Evolutionary conservation across 768 basidiomycete genomes (phyloP), one percentile per base, ranked within the genome.

Genomic region (Mycena polygramma): DNA sequence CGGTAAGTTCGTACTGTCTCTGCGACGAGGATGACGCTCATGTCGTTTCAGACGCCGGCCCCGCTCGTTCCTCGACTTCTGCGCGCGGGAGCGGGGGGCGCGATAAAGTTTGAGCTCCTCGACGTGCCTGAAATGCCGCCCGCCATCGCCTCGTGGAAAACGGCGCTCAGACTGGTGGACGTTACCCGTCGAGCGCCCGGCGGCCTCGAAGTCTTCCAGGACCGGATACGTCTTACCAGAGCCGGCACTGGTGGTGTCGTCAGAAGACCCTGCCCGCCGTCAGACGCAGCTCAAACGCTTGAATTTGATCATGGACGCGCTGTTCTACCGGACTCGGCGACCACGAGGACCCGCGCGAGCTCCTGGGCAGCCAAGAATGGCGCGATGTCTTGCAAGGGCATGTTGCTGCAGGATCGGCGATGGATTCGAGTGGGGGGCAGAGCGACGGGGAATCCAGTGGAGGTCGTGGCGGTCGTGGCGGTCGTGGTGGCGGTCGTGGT

Each of bases 211-310:
- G 30, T 30, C 30, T 30, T 14, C 10, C 7, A 39, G 11, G 20
- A 53, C 7, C 9, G 13, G 37, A 39, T 67, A 67, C 26, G 66
- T 67, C 0, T 26, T 67, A 8, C 66, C 66, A 0, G 66, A 67
- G 37, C 66, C 57, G 4, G 66, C 57, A 4, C 54, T 66, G 3
- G 15, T 66, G 14, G 48, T 58, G 10, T 48, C 64, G 4, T 36
- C 64, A 3, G 36, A 57, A 30, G 46, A 57, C 20, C 54, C 54
- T 2, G 45, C 20, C 8, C 46, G 35, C 4, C 64, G 64, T 15
- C 64, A 66, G 30, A 54, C 37, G 2, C 8, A 8, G 20, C 46
- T 66, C 2, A 45, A 57, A 19, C 64, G 57, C 24, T n/a, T 48
- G 11, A 39, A 2, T 6, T 7, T 66, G 45, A n/a, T 66, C 11